Evolutionary conservation across 2,329 filamentous ascomycete genomes (phyloP).

Genomic region (Xylariaceae sp.): DNA sequence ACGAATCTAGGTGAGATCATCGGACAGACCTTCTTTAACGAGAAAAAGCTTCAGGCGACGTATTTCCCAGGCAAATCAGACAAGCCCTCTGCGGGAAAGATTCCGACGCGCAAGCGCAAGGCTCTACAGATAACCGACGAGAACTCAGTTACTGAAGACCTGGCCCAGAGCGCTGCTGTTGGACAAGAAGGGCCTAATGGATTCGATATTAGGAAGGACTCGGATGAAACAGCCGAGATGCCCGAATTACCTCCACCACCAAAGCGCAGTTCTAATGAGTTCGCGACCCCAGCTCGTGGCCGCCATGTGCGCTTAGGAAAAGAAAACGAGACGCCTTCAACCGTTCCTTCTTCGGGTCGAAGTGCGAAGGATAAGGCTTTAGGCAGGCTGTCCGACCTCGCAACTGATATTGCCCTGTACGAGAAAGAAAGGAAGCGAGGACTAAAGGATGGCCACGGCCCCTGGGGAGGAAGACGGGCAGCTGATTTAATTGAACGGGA

Average conservation of each 20-base stretch:
- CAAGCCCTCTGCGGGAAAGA: slow-evolving; percentile 38
- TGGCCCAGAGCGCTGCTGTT: slow-evolving; percentile 46
- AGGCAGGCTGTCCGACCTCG: slow-evolving; percentile 70
- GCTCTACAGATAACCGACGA: slow-evolving; percentile 48
- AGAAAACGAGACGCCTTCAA: slow-evolving; percentile 78
- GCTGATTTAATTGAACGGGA: slow-evolving; percentile 55
- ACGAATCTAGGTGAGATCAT: slow-evolving; percentile 93
- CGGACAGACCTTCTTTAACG: slow-evolving; percentile 79
- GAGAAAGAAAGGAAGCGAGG: slow-evolving; percentile 87
- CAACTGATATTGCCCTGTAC: slow-evolving; percentile 81
- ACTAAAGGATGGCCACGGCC: slow-evolving; percentile 43
- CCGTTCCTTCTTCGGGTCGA: slow-evolving; percentile 64
- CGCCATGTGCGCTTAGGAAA: slow-evolving; percentile 59
- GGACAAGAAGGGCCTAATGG: slow-evolving; percentile 40
- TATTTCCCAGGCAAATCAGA: slow-evolving; percentile 64
- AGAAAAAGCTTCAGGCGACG: slow-evolving; percentile 54
- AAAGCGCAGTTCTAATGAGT: slow-evolving; percentile 32
- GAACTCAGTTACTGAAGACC: slow-evolving; percentile 46
- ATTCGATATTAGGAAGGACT: slow-evolving; percentile 44
- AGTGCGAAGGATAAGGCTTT: slow-evolving; percentile 84
- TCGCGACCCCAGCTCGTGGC: slow-evolving; percentile 51
- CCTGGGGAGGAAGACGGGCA: slow-evolving; percentile 61
- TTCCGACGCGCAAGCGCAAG: slow-evolving; percentile 47
- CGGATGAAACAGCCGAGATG: slow-evolving; percentile 36
- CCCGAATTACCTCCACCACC: slow-evolving; percentile 33